Percentiles rank a stretch among this genome's conserved stretches.
phyloP scores from a whole-genome alignment of 2,329 filamentous ascomycete genomes.

The Biscogniauxia mediterranea region DNA sequence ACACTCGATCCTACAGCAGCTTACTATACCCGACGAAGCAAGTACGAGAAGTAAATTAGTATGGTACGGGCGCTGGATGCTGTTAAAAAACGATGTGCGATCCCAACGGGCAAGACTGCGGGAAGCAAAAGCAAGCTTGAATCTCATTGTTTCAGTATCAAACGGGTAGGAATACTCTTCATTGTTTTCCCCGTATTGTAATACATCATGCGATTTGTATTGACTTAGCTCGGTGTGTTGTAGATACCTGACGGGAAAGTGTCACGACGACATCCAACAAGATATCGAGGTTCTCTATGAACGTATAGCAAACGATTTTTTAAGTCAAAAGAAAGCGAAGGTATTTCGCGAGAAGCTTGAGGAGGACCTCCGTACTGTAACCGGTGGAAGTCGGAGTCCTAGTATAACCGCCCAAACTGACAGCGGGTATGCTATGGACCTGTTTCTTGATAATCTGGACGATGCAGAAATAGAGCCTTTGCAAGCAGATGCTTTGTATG shows the following conservation, averaged over 20 bases:
- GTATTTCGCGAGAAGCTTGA: slow-evolving; percentile 3
- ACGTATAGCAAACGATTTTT: neutral
- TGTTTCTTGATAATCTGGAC: neutral
- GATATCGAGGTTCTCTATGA: slow-evolving; percentile 1
- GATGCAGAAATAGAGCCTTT: neutral
- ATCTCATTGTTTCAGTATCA: slow-evolving; percentile 1
- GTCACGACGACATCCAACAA: slow-evolving; percentile 1
- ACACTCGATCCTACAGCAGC: neutral
- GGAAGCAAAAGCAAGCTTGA: slow-evolving; percentile 7
- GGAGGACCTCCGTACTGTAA: slow-evolving; percentile 3
- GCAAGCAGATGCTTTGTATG: neutral
- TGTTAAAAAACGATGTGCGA: neutral
- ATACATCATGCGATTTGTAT: neutral
- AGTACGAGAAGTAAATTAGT: slow-evolving; percentile 1
- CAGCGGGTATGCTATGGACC: neutral
- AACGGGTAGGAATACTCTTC: neutral
- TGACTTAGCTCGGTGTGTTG: neutral
- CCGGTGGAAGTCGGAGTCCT: slow-evolving; percentile 1
- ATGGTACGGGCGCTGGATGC: slow-evolving; percentile 2
- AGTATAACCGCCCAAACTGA: slow-evolving; percentile 1
- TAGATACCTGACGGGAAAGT: slow-evolving; percentile 5
- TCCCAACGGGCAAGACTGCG: neutral
- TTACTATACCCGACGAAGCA: neutral
- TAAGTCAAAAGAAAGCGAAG: neutral
- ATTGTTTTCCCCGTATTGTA: neutral